These are phyloP conservation scores for Chlorella sp. DNA, from an alignment of 139 green algal genomes.

Conservation along the genomic window DNA sequence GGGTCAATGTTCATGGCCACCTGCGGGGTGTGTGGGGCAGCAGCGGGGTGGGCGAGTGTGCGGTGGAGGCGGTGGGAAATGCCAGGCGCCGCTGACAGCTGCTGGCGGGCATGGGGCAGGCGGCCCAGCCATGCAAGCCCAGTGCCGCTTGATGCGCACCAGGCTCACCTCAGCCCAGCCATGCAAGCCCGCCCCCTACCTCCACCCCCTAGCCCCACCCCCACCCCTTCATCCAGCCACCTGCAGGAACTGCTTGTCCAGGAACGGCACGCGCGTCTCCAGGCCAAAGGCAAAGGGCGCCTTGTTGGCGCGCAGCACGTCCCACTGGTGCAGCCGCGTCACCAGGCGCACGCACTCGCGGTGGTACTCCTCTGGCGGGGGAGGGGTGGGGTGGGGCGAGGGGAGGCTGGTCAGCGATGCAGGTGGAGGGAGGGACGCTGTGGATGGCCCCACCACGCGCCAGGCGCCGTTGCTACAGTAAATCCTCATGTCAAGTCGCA, in stretches of 20 bases:
- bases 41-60: not conserved
- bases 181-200: not conserved
- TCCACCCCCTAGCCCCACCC: not conserved
- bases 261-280: conserved; percentile 95
- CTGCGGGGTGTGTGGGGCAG: not conserved
- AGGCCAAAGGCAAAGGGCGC: conserved; percentile 93
- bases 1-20: conserved; percentile 90
- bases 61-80: no score
- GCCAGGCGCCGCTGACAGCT: no score
- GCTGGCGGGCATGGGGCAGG: not conserved
- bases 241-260: conserved; percentile 91
- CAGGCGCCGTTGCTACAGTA: no score
- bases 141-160: not conserved
- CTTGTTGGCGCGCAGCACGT: conserved; percentile 98
- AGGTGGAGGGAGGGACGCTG: not conserved
- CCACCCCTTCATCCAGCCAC: not conserved
- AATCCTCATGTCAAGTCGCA: no score
- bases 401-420: not conserved
- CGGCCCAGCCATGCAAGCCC: not conserved
- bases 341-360: conserved; percentile 89
- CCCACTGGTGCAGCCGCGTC: conserved; percentile 89
- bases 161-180: not conserved
- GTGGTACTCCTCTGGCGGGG: conserved; percentile 83
- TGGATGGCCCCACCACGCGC: no score
- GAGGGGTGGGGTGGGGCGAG: not conserved